Evolutionary conservation across 139 green algal genomes (phyloP).

Genomic region (Micractinium conductrix): DNA sequence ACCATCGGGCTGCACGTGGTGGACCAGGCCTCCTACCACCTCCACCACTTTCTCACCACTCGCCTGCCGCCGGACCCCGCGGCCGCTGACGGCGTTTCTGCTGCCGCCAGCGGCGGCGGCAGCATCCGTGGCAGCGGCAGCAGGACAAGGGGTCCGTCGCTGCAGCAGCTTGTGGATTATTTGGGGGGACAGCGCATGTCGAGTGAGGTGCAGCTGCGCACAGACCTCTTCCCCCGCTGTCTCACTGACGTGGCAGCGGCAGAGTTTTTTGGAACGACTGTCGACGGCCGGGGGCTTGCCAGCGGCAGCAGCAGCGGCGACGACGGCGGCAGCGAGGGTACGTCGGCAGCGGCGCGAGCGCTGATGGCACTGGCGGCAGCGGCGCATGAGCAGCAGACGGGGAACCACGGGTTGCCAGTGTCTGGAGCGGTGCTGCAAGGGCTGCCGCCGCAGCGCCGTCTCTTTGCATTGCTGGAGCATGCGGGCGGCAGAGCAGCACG

Average conservation of each 20-base stretch:
- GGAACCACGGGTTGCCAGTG: too few species aligned
- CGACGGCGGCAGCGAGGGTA: too few species aligned
- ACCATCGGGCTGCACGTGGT: conserved; percentile 33
- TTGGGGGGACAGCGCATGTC: conserved; percentile 2
- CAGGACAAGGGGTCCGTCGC: neutral
- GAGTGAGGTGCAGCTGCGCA: conserved; percentile 4
- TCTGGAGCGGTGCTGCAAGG: too few species aligned
- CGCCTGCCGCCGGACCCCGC: neutral
- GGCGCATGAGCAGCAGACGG: too few species aligned
- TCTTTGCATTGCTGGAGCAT: too few species aligned
- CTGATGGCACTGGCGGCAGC: too few species aligned
- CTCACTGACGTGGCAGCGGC: neutral
- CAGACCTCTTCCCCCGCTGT: neutral
- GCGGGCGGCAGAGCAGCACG: too few species aligned
- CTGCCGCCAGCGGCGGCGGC: neutral
- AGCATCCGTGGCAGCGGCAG: neutral
- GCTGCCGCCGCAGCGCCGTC: too few species aligned
- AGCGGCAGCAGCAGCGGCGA: neutral
- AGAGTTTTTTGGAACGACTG: neutral
- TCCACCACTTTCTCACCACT: conserved; percentile 16
- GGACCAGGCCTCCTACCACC: conserved; percentile 39
- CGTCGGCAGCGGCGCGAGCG: too few species aligned
- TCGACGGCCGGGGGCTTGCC: neutral
- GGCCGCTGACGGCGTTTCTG: neutral
- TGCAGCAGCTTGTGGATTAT: conserved; percentile 23